Evolutionary conservation across 2,329 filamentous ascomycete species (phyloP).

Genomic region (Ceratocystis variospora): DNA sequence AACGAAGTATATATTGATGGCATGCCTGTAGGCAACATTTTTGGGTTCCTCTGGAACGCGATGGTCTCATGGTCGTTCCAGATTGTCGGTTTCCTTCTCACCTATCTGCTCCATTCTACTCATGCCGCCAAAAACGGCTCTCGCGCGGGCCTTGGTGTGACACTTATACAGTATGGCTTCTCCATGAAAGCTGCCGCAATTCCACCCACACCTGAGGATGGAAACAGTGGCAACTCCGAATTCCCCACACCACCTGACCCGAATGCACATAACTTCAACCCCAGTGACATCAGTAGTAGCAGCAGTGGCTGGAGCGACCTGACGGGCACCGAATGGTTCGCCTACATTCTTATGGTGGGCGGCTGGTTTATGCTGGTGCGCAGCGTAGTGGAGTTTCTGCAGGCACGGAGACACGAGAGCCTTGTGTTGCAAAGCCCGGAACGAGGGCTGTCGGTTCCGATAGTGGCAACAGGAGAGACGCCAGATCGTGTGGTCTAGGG

Average conservation of each 20-base stretch:
- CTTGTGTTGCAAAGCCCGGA: conserved; percentile 87
- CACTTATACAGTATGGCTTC: conserved; percentile 91
- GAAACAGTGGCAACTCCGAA: conserved; percentile 38
- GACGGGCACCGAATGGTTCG: conserved; percentile 70
- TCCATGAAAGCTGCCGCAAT: conserved; percentile 62
- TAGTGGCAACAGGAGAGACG: conserved; percentile 75
- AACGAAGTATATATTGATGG: conserved; percentile 97
- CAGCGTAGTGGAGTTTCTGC: conserved; percentile 80
- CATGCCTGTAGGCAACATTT: conserved; percentile 77
- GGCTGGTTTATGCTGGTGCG: conserved; percentile 97
- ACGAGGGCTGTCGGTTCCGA: conserved; percentile 65
- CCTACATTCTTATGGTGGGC: conserved; percentile 88
- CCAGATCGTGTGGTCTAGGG: conserved; percentile 59
- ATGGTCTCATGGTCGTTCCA: conserved; percentile 98
- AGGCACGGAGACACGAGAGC: conserved; percentile 79
- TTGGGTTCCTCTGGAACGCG: conserved; percentile 80
- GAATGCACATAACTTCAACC: conserved; percentile 79
- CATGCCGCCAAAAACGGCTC: conserved; percentile 97
- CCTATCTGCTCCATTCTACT: conserved; percentile 93
- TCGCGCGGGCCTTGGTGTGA: conserved; percentile 84
- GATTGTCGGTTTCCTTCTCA: conserved; percentile 91
- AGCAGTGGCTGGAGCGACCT: conserved; percentile 41
- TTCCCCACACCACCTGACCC: conserved; percentile 68
- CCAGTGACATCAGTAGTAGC: conserved; percentile 44
- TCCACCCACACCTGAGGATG: conserved; percentile 30